Evolutionary conservation across 768 basidiomycete species (phyloP).

Genomic region (Lentinula detonsa): DNA sequence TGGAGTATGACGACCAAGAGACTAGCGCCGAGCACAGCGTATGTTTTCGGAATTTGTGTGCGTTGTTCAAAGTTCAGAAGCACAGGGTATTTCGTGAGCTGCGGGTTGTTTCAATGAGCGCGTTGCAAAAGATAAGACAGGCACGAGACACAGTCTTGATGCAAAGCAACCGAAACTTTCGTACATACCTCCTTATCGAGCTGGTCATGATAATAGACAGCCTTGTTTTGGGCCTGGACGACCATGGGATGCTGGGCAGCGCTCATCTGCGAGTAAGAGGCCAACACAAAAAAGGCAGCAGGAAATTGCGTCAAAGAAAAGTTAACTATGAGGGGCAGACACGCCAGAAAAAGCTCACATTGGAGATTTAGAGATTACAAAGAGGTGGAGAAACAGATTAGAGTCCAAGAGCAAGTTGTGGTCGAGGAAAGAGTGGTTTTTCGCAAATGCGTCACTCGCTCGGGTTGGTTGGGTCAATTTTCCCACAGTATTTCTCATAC

Average conservation of each 20-base stretch:
- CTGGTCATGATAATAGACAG: constrained; percentile 74
- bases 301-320: background rate
- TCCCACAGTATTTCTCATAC: background rate
- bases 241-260: constrained; percentile 80
- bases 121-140: background rate
- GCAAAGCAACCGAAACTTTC: background rate
- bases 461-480: background rate
- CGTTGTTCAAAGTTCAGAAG: constrained; percentile 81
- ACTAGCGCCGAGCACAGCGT: constrained; percentile 72
- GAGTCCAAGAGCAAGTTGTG: background rate
- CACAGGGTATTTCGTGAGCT: constrained; percentile 84
- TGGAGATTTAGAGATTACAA: background rate
- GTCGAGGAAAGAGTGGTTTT: background rate
- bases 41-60: constrained; percentile 91
- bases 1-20: constrained; percentile 67
- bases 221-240: constrained; percentile 80
- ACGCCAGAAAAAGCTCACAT: constrained; percentile 6
- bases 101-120: constrained; percentile 11
- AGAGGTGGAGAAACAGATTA: background rate
- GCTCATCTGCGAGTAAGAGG: constrained; percentile 48
- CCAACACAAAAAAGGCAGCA: background rate
- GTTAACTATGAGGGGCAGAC: constrained; percentile 1
- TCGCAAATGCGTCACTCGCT: background rate
- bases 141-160: constrained; percentile 7
- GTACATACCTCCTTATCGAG: constrained; percentile 91